Evolutionary conservation across 352 stramenopile genomes (phyloP).

Genomic region (Phytophthora macrochlamydospora): DNA sequence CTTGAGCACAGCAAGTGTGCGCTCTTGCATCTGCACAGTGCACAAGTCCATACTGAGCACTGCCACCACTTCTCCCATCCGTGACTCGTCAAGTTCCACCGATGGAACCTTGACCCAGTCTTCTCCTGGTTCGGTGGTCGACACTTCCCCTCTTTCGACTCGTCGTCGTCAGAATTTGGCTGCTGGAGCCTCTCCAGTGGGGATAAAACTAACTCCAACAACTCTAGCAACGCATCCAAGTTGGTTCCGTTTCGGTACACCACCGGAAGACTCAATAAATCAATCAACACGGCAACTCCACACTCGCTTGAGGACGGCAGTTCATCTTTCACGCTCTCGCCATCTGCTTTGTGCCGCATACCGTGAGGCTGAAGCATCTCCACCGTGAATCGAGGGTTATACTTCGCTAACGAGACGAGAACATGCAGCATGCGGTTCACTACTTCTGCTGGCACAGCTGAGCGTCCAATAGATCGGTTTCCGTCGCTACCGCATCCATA

Average conservation of each 20-base stretch:
- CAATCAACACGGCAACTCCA: slow-evolving; percentile 77
- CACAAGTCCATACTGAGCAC: slow-evolving; percentile 85
- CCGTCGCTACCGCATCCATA: slow-evolving; percentile 60
- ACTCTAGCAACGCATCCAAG: slow-evolving; percentile 92
- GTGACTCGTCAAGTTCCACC: slow-evolving; percentile 54
- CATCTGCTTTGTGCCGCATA: slow-evolving; percentile 44
- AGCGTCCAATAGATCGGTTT: slow-evolving; percentile 26
- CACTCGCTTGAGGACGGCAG: slow-evolving; percentile 28
- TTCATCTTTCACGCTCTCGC: slow-evolving; percentile 20
- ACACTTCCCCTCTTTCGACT: slow-evolving; percentile 48
- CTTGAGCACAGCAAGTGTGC: slow-evolving; percentile 80
- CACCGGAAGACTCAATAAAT: slow-evolving; percentile 86
- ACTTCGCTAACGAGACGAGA: slow-evolving; percentile 89
- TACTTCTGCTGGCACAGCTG: slow-evolving; percentile 84
- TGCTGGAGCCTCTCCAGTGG: slow-evolving; percentile 82
- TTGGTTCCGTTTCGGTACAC: slow-evolving; percentile 91
- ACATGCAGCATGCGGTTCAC: slow-evolving; percentile 90
- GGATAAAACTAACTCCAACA: slow-evolving; percentile 90
- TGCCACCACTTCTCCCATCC: slow-evolving; percentile 66
- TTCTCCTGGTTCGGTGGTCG: slow-evolving; percentile 21
- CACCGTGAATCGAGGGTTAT: slow-evolving; percentile 90
- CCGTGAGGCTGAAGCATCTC: slow-evolving; percentile 83
- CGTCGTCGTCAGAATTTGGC: slow-evolving; percentile 50
- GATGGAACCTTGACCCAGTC: slow-evolving; percentile 79
- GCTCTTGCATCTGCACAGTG: slow-evolving; percentile 82